These are phyloP conservation scores for Saccharomycodes ludwigii DNA, from an alignment of 805 yeast species.

Conservation along the genomic window DNA sequence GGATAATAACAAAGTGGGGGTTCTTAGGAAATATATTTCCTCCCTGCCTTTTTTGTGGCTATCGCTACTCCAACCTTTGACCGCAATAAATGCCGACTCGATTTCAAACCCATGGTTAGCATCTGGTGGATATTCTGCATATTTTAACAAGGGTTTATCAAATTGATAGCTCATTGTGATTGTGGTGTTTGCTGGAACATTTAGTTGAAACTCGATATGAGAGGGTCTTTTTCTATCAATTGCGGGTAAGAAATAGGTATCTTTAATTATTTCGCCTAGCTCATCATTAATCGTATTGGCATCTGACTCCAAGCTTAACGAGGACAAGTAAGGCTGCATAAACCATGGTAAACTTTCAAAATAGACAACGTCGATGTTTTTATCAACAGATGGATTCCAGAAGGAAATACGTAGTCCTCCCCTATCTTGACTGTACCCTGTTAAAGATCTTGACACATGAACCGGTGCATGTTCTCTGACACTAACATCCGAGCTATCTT, in stretches of 20 bases:
- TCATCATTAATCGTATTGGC: constrained; percentile 12
- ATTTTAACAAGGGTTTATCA: constrained; percentile 73
- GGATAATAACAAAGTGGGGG: constrained; percentile 75
- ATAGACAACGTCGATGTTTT: constrained; percentile 41
- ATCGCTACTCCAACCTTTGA: constrained; percentile 22
- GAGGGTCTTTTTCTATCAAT: constrained; percentile 71
- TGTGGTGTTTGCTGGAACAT: constrained; percentile 51
- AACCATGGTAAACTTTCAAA: constrained; percentile 90
- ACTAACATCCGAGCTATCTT: constrained; percentile 31
- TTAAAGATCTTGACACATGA: constrained; percentile 67
- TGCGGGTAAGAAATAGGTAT: constrained; percentile 62
- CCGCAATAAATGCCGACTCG: constrained; percentile 75
- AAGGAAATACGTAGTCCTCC: constrained; percentile 81
- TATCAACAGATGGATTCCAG: constrained; percentile 43
- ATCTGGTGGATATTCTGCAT: constrained; percentile 97
- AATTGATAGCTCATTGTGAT: constrained; percentile 61
- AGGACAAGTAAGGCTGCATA: constrained; percentile 69
- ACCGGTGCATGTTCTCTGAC: constrained; percentile 45
- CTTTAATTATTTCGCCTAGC: constrained; percentile 30
- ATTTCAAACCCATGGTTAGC: constrained; percentile 96
- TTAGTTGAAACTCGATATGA: constrained; percentile 58
- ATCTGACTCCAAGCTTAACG: constrained; percentile 31
- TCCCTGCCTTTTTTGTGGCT: constrained; percentile 8
- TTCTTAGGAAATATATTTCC: constrained; percentile 43
- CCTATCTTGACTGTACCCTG: constrained; percentile 83